Evolutionary conservation across 1,284 basidiomycete genomes (phyloP), one percentile per base, ranked within the genome.

Genomic region (Heterobasidion parviporum): DNA sequence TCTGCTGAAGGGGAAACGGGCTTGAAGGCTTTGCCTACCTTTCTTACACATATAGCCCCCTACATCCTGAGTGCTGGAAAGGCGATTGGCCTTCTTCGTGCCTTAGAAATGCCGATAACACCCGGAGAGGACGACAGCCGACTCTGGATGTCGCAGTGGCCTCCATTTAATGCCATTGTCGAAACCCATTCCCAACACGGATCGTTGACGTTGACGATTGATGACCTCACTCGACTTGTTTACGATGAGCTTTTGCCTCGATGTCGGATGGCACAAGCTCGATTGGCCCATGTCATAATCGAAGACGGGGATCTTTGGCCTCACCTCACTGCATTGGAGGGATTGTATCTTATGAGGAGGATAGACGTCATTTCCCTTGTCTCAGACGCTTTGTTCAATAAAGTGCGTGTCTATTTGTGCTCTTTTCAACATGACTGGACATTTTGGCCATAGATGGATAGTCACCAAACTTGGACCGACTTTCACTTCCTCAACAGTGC

Each of bases 401-500:
- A 89, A 74, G 90, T 89, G 59, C 46, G 75, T 60, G 20, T 5
- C 34, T 15, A 16, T 32, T 15, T n/a, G 32, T 41, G 16, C 8
- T 43, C 50, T 10, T n/a, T n/a, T 7, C 8, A 32, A 26, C 16
- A n/a, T 41, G 51, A 26, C 26, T 26, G 26, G 26, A 6, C 4
- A 26, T 6, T 52, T 20, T 8, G 35, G 47, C 7, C 44, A 8
- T 59, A 92, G 90, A 90, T 92, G 78, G 85, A 89, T 59, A 71
- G 71, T 8, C 72, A 76, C 47, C 82, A 86, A 62, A 68, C 75
- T 15, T 94, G 92, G 92, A 76, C 73, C 41, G 91, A 94, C 67
- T 92, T 90, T 66, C 91, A 94, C 68, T 86, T 88, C 64, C 71
- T 94, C 47, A 93, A 93, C 61, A 84, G 81, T 38, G 81, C 85